A percentile compares a stretch with the other conserved stretches of the same genome.
phyloP scores from a whole-genome alignment of 2,329 filamentous ascomycete species.

The Cladophialophora immunda region DNA sequence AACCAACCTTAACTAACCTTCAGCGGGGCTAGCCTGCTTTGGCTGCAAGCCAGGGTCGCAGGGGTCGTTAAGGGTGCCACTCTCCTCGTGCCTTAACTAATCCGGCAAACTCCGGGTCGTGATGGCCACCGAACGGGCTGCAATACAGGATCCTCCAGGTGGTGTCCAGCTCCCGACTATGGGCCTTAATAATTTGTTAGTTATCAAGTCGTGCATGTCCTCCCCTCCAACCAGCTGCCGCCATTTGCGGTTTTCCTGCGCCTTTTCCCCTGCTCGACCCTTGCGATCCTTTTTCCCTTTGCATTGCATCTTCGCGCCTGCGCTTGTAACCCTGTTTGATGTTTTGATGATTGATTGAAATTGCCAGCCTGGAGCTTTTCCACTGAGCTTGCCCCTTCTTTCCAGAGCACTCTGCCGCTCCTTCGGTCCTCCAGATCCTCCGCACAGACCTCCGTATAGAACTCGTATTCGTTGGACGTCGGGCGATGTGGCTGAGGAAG shows the following conservation, averaged over 20 bases:
- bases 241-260: conserved; percentile 18
- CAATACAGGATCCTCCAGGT: neutral
- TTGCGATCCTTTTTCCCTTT: neutral
- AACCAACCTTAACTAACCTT: neutral
- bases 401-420: neutral
- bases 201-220: conserved; percentile 3
- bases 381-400: neutral
- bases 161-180: neutral
- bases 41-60: neutral
- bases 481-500: neutral
- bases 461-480: neutral
- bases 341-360: neutral
- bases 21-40: neutral
- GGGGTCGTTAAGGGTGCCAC: neutral
- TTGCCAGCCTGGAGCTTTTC: neutral
- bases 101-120: conserved; percentile 15
- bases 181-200: conserved; percentile 18
- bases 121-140: neutral
- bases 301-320: conserved; percentile 1
- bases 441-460: neutral
- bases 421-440: neutral
- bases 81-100: neutral
- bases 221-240: conserved; percentile 17
- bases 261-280: neutral
- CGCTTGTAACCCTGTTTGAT: conserved; percentile 7